phyloP scores from a whole-genome alignment of 306 rosid genomes.

The Hippophae gyantsensis region DNA sequence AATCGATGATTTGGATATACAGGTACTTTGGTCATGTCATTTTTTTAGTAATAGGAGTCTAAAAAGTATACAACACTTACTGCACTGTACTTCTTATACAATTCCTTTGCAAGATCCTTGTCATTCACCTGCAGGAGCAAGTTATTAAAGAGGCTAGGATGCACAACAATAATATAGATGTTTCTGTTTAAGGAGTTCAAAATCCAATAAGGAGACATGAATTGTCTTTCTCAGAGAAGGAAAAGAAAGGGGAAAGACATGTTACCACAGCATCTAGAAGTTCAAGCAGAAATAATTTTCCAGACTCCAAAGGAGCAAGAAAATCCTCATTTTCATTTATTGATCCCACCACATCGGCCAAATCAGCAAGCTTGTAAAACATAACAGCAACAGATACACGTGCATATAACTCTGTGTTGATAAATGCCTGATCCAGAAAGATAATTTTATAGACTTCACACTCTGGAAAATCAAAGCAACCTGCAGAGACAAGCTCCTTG shows the following conservation, averaged over 20 bases:
- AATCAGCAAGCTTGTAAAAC: constrained; percentile 71
- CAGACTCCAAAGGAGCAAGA: constrained; percentile 54
- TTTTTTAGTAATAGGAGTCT: too few species aligned
- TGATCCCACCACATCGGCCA: constrained; percentile 41
- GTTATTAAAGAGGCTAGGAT: neutral
- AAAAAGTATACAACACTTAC: constrained; percentile 34
- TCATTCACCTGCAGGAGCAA: constrained; percentile 61
- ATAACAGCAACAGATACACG: constrained; percentile 90
- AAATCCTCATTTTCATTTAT: constrained; percentile 32
- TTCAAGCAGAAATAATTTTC: constrained; percentile 71
- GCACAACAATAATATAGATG: neutral
- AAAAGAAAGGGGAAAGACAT: neutral
- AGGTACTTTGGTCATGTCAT: too few species aligned
- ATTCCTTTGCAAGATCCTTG: constrained; percentile 80
- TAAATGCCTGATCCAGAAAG: constrained; percentile 58
- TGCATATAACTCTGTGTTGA: constrained; percentile 93
- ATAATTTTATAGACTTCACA: constrained; percentile 19
- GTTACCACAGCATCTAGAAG: constrained; percentile 83
- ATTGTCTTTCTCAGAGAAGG: neutral
- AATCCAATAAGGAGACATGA: neutral
- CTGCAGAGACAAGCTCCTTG: neutral
- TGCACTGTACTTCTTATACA: constrained; percentile 86
- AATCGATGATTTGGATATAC: too few species aligned
- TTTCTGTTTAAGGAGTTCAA: neutral
- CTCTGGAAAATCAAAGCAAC: constrained; percentile 9